Conservation (phyloP, 2,329 filamentous ascomycete genomes). For the Cladosporium oxysporum region DNA sequence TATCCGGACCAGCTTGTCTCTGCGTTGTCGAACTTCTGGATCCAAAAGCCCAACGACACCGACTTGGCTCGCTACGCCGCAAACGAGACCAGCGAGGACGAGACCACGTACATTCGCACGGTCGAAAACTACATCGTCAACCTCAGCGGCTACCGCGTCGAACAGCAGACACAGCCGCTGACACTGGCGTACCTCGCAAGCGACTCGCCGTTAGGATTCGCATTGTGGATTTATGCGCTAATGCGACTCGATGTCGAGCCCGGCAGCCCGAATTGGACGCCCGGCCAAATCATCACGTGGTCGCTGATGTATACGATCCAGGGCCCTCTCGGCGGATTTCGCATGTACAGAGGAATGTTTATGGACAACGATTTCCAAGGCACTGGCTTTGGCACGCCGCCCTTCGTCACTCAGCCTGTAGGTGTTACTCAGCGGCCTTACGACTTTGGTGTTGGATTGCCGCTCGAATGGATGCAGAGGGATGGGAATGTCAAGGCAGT, state of each 20-base stretch:
- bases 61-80: not conserved
- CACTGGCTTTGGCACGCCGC: slow-evolving; percentile 24
- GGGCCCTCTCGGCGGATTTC: slow-evolving; percentile 58
- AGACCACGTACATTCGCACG: not conserved
- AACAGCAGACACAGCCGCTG: slow-evolving; percentile 50
- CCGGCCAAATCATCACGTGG: slow-evolving; percentile 15
- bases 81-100: not conserved
- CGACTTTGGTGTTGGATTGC: slow-evolving; percentile 42
- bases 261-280: not conserved
- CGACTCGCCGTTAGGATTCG: slow-evolving; percentile 67
- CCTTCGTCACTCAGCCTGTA: slow-evolving; percentile 38
- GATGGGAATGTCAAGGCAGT: slow-evolving; percentile 60
- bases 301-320: slow-evolving; percentile 21
- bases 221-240: slow-evolving; percentile 73
- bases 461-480: slow-evolving; percentile 55
- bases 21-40: slow-evolving; percentile 11
- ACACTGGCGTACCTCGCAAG: slow-evolving; percentile 68
- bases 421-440: slow-evolving; percentile 29
- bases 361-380: slow-evolving; percentile 4
- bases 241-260: slow-evolving; percentile 2
- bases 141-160: not conserved
- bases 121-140: slow-evolving; percentile 1
- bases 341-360: slow-evolving; percentile 69
- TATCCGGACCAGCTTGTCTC: not conserved
- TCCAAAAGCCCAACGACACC: not conserved